phyloP scores from a whole-genome alignment of 495 filamentous ascomycete genomes.

The Xanthoparmelia taractica region DNA sequence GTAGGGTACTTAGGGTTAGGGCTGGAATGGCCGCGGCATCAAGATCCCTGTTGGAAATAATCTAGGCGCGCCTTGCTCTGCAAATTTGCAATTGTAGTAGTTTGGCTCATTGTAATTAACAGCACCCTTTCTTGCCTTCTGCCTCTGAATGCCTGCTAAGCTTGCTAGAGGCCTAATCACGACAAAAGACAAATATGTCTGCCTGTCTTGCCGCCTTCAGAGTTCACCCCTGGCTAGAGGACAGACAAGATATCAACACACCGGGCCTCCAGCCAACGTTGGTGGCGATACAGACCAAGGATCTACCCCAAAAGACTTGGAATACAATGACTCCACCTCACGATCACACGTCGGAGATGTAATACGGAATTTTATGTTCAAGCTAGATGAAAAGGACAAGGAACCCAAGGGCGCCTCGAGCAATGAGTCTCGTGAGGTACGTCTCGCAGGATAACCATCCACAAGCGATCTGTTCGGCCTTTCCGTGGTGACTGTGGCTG shows the following conservation, averaged over 20 bases:
- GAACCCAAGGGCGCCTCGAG: background rate
- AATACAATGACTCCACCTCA: background rate
- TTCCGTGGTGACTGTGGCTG: background rate
- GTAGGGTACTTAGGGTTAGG: no score
- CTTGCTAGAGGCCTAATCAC: slow-evolving; percentile 1
- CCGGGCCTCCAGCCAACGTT: background rate
- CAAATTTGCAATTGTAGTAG: no score
- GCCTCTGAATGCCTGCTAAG: slow-evolving; percentile 10
- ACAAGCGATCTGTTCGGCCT: background rate
- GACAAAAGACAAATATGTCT: slow-evolving; percentile 15
- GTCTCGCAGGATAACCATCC: background rate
- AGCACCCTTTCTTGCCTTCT: background rate
- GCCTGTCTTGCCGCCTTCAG: slow-evolving; percentile 16
- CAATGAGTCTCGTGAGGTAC: background rate
- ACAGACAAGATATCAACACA: slow-evolving; percentile 7
- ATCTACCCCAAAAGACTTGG: background rate
- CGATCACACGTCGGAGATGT: slow-evolving; percentile 5
- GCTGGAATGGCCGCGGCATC: background rate
- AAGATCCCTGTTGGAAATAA: slow-evolving; percentile 11
- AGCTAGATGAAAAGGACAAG: background rate
- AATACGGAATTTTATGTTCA: slow-evolving; percentile 4
- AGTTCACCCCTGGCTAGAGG: background rate
- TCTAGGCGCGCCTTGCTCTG: slow-evolving; percentile 2
- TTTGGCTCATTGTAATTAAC: background rate
- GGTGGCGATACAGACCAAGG: background rate